These are phyloP conservation scores for Parietaria judaica DNA, from an alignment of 306 rosid genomes.

Conservation along the genomic window DNA sequence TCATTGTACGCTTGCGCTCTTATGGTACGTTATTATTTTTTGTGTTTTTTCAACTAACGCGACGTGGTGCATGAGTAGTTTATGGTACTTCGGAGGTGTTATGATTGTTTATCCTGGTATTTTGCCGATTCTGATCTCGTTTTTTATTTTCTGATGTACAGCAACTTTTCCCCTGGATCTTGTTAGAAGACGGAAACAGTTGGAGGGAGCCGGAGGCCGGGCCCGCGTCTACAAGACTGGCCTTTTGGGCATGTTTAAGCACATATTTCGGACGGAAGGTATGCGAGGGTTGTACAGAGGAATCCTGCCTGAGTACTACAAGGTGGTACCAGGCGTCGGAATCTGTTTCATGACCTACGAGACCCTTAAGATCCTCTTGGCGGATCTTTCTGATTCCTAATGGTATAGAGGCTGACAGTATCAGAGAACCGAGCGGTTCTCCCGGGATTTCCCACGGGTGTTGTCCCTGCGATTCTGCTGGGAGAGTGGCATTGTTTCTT, in stretches of 20 bases:
- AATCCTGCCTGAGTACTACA: slow-evolving; percentile 90
- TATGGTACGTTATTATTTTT: too few relatives aligned
- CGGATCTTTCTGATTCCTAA: slow-evolving; percentile 32
- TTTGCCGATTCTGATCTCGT: slow-evolving; percentile 1
- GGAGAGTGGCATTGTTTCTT: slow-evolving; percentile 42
- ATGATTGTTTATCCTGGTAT: too few relatives aligned
- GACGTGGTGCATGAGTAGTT: too few relatives aligned
- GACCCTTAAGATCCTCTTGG: slow-evolving; percentile 65
- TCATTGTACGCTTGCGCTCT: too few relatives aligned
- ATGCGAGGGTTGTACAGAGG: slow-evolving; percentile 84
- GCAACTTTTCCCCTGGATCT: slow-evolving; percentile 98
- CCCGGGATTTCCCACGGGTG: slow-evolving; percentile 24
- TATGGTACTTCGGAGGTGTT: too few relatives aligned
- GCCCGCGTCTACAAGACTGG: slow-evolving; percentile 81
- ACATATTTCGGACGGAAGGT: slow-evolving; percentile 76
- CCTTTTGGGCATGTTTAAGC: slow-evolving; percentile 58
- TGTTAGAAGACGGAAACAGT: slow-evolving; percentile 88
- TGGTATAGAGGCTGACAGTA: slow-evolving; percentile 18
- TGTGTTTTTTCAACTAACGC: too few relatives aligned
- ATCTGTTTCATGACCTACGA: slow-evolving; percentile 98
- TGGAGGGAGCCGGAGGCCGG: slow-evolving; percentile 97
- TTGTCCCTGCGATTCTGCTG: slow-evolving; percentile 28
- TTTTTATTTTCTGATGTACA: slow-evolving; percentile 40
- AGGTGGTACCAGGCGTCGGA: slow-evolving; percentile 97
- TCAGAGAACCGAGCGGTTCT: not conserved